Conservation (phyloP, 257 asterid genomes). For the Gentiana dahurica region DNA sequence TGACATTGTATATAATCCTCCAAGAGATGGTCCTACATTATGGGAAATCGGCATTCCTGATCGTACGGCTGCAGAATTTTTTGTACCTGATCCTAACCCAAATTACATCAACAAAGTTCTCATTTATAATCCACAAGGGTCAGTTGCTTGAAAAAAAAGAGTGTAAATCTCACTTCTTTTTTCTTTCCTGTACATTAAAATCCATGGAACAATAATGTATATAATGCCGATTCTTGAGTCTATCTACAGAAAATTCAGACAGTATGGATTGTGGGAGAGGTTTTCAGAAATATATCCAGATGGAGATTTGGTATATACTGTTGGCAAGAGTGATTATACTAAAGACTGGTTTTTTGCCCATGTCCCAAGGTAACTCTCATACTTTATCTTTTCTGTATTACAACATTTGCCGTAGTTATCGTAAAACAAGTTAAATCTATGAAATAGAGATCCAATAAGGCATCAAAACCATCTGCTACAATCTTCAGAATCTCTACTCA, state of each 20-base stretch:
- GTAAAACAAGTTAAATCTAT: too few relatives aligned
- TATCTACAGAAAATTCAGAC: slow-evolving; percentile 36
- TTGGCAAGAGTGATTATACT: slow-evolving; percentile 52
- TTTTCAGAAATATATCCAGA: slow-evolving; percentile 49
- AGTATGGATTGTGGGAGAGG: slow-evolving; percentile 70
- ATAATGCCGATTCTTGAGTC: background rate
- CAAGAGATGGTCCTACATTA: slow-evolving; percentile 62
- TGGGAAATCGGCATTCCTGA: slow-evolving; percentile 88
- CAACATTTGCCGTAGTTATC: too few relatives aligned
- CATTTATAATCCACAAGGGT: slow-evolving; percentile 52
- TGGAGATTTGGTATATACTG: slow-evolving; percentile 46
- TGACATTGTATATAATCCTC: slow-evolving; percentile 42
- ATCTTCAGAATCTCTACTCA: too few relatives aligned
- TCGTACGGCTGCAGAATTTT: slow-evolving; percentile 54
- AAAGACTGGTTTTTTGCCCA: slow-evolving; percentile 81
- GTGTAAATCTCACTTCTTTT: too few relatives aligned
- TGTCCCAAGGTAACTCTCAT: slow-evolving; percentile 43
- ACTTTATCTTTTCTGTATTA: background rate
- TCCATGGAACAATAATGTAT: background rate
- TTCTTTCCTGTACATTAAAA: too few relatives aligned
- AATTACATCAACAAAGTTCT: slow-evolving; percentile 52
- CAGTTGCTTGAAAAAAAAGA: background rate
- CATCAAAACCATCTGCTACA: too few relatives aligned
- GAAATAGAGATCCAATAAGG: too few relatives aligned
- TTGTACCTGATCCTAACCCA: slow-evolving; percentile 55